Base-by-base conservation (phyloP, 495 filamentous ascomycete genomes). In the Staphylotrichum longicolle region DNA sequence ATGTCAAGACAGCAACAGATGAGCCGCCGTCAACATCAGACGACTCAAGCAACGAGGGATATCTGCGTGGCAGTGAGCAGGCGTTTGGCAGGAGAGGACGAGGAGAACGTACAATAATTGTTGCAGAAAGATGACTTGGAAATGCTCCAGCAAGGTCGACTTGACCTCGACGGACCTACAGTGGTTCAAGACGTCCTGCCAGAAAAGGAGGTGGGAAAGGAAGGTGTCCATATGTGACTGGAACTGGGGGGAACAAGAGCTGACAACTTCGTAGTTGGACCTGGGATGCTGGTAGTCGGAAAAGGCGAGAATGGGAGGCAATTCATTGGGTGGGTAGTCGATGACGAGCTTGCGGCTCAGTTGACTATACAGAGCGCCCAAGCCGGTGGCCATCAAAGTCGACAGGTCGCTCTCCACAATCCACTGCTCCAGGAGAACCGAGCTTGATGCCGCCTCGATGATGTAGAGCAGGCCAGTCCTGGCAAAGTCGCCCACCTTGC, bases 111-210 rank as follows among this genome's bases (percentile, higher is more conserved):
- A 98, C 89, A 99, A 73, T 69, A 99, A 76, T 72, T 98, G 94
- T 67, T 97, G 91, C 47, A 99, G 76, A 71, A 99, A 99, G 9
- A 99, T 84, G 62, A 98, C 88, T 70, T 96, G 91, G 69, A 98
- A 99, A 73, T 99, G 95, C 72, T 98, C 95, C 45, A 99, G 77
- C 30, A 99, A 77, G 0, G 91, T 96, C 60, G 88, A 90, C 64
- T 91, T 93, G 51, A 99, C 89, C 69, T 98, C 95, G 2, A 83
- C 79, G 1, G 93, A 97, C 63, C 85, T 85, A 75, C 94, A 99
- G 74, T 98, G 91, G 68, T 97, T 91, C 51, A 99, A 81, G 14
- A 96, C 91, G 73, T 99, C 94, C 68, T 99, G 94, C 95, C 94
- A 99, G 66, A 99, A 98, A 14, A 92, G 76, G 12, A 99, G 79